A percentile compares a stretch with the other conserved stretches of the same genome.
Conservation (phyloP, 768 basidiomycete genomes). For the Collybia mongolica region DNA sequence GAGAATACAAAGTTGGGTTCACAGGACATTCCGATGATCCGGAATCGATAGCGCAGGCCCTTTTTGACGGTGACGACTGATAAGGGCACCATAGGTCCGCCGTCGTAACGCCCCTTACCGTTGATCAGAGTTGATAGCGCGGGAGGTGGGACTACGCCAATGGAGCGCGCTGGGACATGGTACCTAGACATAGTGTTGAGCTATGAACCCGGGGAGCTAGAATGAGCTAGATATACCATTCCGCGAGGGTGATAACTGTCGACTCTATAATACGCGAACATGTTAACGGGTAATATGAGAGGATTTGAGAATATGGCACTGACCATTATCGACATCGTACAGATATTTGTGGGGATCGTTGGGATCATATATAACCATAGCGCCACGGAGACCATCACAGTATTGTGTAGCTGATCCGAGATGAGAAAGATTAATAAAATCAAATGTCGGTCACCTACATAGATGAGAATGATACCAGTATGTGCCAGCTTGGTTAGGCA, state of each 20-base stretch:
- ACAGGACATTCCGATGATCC: slow-evolving; percentile 32
- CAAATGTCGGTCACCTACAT: slow-evolving; percentile 9
- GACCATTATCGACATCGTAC: slow-evolving; percentile 1
- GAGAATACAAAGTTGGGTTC: slow-evolving; percentile 37
- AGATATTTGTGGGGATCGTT: neutral
- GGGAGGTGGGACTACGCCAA: slow-evolving; percentile 2
- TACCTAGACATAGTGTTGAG: neutral
- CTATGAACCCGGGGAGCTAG: neutral
- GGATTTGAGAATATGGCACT: neutral
- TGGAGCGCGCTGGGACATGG: neutral
- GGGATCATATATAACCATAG: slow-evolving; percentile 43
- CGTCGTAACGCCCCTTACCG: slow-evolving; percentile 32
- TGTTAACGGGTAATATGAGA: neutral
- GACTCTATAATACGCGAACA: neutral
- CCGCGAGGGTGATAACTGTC: slow-evolving; percentile 1
- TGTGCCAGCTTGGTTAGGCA: slow-evolving; percentile 19
- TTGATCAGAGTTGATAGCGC: slow-evolving; percentile 27
- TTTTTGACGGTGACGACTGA: slow-evolving; percentile 31
- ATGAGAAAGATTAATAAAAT: too few species aligned
- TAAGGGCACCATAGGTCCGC: slow-evolving; percentile 20
- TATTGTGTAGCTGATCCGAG: slow-evolving; percentile 39
- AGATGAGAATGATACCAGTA: slow-evolving; percentile 27
- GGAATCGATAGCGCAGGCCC: slow-evolving; percentile 33
- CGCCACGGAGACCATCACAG: slow-evolving; percentile 54
- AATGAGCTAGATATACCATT: neutral